Percentiles rank a stretch among this genome's conserved stretches.
Conservation (phyloP, 371 early-diverging fungal species). For the Basidiobolus meristosporus region DNA sequence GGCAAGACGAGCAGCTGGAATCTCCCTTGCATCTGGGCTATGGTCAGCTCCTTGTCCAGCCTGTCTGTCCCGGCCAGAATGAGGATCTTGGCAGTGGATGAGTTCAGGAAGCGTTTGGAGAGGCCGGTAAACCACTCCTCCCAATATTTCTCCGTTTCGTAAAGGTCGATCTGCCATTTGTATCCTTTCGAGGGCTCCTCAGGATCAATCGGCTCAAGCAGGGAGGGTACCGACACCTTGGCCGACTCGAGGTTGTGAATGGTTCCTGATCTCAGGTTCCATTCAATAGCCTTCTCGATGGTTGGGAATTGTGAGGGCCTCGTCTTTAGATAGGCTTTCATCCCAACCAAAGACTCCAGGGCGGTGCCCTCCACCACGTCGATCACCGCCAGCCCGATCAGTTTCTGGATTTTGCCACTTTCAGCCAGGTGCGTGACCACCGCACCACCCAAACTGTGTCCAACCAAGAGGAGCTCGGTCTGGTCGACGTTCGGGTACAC, state of each 20-base stretch:
- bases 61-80: conserved; percentile 73
- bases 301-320: conserved; percentile 39
- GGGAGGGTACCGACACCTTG: conserved; percentile 51
- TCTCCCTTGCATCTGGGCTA: conserved; percentile 87
- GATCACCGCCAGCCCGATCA: not conserved
- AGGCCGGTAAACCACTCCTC: conserved; percentile 73
- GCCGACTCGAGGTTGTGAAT: conserved; percentile 51
- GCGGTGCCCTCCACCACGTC: conserved; percentile 20
- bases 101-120: conserved; percentile 54
- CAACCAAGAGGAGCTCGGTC: no score
- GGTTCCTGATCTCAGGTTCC: conserved; percentile 22
- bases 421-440: conserved; percentile 59
- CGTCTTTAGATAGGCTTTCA: conserved; percentile 30
- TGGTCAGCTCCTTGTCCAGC: conserved; percentile 74
- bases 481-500: no score
- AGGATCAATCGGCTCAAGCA: conserved; percentile 10
- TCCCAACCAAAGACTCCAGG: conserved; percentile 49
- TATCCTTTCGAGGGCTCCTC: conserved; percentile 2
- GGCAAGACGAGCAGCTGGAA: conserved; percentile 75
- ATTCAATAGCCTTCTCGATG: conserved; percentile 40
- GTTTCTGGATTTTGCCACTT: conserved; percentile 12
- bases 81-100: conserved; percentile 51
- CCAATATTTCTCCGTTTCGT: conserved; percentile 58
- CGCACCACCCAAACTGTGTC: conserved; percentile 71
- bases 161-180: conserved; percentile 56